Evolutionary conservation across 257 asterid species (phyloP).

Genomic region (Gentiana dahurica): DNA sequence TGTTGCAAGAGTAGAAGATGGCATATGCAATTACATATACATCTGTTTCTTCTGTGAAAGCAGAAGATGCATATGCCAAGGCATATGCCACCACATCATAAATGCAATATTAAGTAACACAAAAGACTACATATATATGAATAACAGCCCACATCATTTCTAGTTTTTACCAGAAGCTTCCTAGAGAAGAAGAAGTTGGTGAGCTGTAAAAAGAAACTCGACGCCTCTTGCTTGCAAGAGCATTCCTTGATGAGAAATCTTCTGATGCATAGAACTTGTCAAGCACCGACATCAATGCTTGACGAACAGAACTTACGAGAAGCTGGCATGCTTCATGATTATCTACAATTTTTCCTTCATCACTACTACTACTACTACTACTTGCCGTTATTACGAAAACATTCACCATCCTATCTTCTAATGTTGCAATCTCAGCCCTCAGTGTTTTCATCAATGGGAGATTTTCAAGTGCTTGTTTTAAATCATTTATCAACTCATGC

Average conservation of each 20-base stretch:
- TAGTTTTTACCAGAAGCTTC: conserved; percentile 37
- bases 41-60: conserved; percentile 25
- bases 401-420: conserved; percentile 65
- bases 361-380: not conserved
- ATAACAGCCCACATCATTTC: not conserved
- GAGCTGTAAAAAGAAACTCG: conserved; percentile 43
- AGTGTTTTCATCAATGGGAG: conserved; percentile 49
- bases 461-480: conserved; percentile 47
- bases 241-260: conserved; percentile 51
- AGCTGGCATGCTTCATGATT: conserved; percentile 20
- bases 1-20: conserved; percentile 13
- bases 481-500: conserved; percentile 52
- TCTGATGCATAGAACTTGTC: conserved; percentile 77
- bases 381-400: conserved; percentile 41
- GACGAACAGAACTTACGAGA: conserved; percentile 36
- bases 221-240: conserved; percentile 49
- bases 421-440: conserved; percentile 67
- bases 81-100: conserved; percentile 33
- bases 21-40: conserved; percentile 70
- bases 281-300: conserved; percentile 56
- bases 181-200: conserved; percentile 33
- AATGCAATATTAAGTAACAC: conserved; percentile 7
- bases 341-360: conserved; percentile 15
- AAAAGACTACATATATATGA: not conserved
- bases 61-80: conserved; percentile 53